These are phyloP conservation scores for Wickerhamiella dianesei DNA, from an alignment of 805 yeast species.

Conservation along the genomic window DNA sequence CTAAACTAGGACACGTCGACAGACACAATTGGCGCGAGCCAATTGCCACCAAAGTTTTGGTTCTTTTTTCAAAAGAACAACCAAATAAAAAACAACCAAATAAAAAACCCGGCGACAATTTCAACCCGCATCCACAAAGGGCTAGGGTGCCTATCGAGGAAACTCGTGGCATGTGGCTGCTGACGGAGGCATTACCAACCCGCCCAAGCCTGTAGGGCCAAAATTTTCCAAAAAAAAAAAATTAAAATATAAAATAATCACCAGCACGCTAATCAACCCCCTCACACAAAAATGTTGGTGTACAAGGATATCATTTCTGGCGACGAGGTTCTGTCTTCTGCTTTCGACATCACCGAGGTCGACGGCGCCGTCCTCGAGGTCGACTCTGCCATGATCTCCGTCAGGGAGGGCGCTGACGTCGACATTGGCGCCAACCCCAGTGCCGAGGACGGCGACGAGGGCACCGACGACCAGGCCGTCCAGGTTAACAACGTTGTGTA, in stretches of 20 bases:
- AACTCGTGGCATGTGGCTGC: not conserved
- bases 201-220: constrained; percentile 4
- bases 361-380: constrained; percentile 93
- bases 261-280: not conserved
- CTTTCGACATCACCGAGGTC: constrained; percentile 79
- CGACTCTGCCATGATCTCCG: constrained; percentile 83
- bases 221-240: constrained; percentile 1
- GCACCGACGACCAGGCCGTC: constrained; percentile 69
- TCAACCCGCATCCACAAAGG: too few species aligned
- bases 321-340: constrained; percentile 91
- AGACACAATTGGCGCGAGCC: too few species aligned
- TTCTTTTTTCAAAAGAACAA: too few species aligned
- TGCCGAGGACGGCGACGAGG: constrained; percentile 85
- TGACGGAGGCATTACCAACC: not conserved
- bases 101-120: too few species aligned
- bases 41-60: too few species aligned
- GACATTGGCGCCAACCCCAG: constrained; percentile 99
- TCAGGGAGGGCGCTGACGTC: constrained; percentile 73
- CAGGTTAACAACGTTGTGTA: constrained; percentile 95
- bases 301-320: constrained; percentile 69
- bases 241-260: not conserved
- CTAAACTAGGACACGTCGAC: too few species aligned
- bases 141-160: not conserved
- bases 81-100: too few species aligned
- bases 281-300: constrained; percentile 24